Evolutionary conservation across 257 asterid species (phyloP), one percentile per base, ranked within the genome.

Genomic region (Handroanthus guayacan): DNA sequence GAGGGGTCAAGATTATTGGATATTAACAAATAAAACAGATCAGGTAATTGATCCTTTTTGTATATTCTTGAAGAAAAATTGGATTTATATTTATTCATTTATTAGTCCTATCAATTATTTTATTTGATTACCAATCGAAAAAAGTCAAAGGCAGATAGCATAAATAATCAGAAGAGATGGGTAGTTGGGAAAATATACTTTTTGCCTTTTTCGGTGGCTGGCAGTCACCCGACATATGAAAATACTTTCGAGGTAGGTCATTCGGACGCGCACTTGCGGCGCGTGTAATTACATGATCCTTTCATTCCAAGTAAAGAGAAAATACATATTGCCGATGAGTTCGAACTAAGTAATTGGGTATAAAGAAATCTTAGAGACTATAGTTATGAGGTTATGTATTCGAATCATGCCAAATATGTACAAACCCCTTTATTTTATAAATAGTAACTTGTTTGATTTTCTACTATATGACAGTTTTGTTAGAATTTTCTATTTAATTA

Each of bases 111-210:
- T 10, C 10, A 4, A 60, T 25, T 25, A 5, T 43, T 75, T 74
- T 34, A 57, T 45, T 56, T 17, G 55, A 62, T 58, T 48, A 44
- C 8, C 65, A 2, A 69, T 8, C 47, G 11, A 36, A 70, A 34
- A 39, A 37, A 31, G 80, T 65, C 65, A 39, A 75, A 64, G 71
- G 52, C 8, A 66, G 66, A 67, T 20, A 61, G 60, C 51, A 37
- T 61, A 61, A 39, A 67, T 5, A 44, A 72, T 66, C 41, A 20
- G 50, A 16, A 55, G 64, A 60, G 47, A 56, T 68, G 68, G 37
- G 13, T 14, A n/a, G 67, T 17, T 45, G 14, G 74, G 37, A 14
- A 2, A 44, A 55, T 10, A 20, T 66, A 14, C 8, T 5, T 56
- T 55, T 56, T 16, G 12, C 43, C 13, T n/a, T 20, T 3, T 11